phyloP scores from a whole-genome alignment of 2,329 filamentous ascomycete species.

The Capronia americana region DNA sequence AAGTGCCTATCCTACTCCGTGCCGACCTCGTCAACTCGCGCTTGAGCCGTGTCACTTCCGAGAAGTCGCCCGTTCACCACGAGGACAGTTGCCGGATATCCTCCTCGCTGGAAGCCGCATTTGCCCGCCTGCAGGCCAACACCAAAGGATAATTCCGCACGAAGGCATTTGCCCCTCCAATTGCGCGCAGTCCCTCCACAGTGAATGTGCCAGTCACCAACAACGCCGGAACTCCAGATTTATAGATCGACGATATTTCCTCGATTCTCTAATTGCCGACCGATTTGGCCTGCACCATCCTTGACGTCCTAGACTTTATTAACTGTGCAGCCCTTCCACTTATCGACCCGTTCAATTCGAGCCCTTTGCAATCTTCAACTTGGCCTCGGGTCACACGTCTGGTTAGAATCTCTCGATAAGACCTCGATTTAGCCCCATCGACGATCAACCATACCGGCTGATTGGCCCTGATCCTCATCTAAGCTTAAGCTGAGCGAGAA shows the following conservation, averaged over 20 bases:
- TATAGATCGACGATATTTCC: conserved; percentile 14
- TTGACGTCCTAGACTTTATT: conserved; percentile 11
- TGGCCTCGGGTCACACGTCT: neutral
- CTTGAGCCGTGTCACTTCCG: too few species aligned
- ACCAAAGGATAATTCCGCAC: conserved; percentile 3
- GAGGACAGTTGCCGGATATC: neutral
- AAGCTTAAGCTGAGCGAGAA: conserved; percentile 7
- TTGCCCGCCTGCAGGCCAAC: neutral
- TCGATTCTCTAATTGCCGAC: conserved; percentile 21
- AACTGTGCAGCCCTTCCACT: neutral
- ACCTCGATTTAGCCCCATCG: conserved; percentile 12
- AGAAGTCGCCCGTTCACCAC: neutral
- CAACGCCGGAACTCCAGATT: conserved; percentile 6
- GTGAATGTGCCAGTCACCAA: neutral
- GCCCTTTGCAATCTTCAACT: neutral
- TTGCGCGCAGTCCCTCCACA: neutral
- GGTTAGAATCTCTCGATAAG: neutral
- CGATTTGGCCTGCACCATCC: conserved; percentile 2
- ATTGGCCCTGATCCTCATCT: conserved; percentile 3
- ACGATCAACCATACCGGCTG: conserved; percentile 4
- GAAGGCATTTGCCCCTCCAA: neutral
- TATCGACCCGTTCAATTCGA: neutral
- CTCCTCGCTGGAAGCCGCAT: neutral
- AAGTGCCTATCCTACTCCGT: too few species aligned
- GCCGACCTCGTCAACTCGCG: neutral